phyloP scores from a whole-genome alignment of 345 rosid genomes.

The Gossypium turneri region DNA sequence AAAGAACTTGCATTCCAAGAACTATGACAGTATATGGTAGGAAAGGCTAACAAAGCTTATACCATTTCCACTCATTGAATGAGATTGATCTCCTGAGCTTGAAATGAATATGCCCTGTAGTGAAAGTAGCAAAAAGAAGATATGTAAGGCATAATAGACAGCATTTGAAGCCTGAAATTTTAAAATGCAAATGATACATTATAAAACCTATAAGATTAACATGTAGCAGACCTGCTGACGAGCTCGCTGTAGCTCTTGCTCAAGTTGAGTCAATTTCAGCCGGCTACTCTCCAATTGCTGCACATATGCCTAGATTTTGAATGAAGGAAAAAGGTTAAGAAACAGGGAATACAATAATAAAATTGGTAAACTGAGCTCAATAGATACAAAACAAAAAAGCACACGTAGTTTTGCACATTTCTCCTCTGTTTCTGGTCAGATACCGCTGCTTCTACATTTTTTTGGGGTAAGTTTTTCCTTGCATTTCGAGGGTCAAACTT shows the following conservation, averaged over 20 bases:
- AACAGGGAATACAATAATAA: neutral
- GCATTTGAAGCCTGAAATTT: slow-evolving; percentile 3
- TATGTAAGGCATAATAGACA: slow-evolving; percentile 6
- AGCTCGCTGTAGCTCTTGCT: slow-evolving; percentile 93
- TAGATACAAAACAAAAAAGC: neutral
- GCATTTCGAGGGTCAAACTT: neutral
- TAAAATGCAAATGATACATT: slow-evolving; percentile 14
- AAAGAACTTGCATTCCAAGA: neutral
- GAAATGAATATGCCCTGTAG: slow-evolving; percentile 72
- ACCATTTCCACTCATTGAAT: slow-evolving; percentile 93
- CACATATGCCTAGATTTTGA: slow-evolving; percentile 66
- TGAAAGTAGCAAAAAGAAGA: slow-evolving; percentile 6
- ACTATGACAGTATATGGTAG: neutral
- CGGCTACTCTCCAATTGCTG: slow-evolving; percentile 95
- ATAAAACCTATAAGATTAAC: slow-evolving; percentile 11
- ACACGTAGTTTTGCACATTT: neutral
- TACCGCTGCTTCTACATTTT: neutral
- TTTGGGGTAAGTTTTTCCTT: neutral
- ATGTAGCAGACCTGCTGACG: slow-evolving; percentile 69
- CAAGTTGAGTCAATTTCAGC: slow-evolving; percentile 79
- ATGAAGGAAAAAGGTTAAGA: neutral
- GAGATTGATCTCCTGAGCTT: slow-evolving; percentile 81
- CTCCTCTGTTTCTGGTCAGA: neutral
- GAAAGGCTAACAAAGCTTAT: slow-evolving; percentile 11
- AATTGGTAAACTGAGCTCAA: neutral